Conservation (phyloP, 331 rosid genomes). For the Phaseolus coccineus region DNA sequence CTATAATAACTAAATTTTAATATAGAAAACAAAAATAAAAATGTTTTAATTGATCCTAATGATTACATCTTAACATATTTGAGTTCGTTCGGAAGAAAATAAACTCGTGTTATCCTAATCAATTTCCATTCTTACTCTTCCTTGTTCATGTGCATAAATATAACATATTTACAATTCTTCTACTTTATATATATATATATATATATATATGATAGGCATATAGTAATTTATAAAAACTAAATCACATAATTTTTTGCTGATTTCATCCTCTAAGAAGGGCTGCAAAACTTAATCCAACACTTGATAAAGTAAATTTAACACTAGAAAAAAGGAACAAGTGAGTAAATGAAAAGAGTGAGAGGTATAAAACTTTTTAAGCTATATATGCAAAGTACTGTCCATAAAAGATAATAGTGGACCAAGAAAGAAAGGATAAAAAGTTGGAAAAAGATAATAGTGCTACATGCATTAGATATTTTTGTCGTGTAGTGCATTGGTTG, state of each 20-base stretch:
- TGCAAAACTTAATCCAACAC: neutral
- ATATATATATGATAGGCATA: neutral
- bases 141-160: neutral
- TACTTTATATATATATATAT: neutral
- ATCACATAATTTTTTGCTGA: neutral
- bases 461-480: neutral
- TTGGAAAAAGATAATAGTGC: neutral
- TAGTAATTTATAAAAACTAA: neutral
- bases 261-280: constrained; percentile 26
- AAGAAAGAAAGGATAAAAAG: constrained; percentile 1
- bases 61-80: no score
- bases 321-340: no score
- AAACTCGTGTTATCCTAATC: neutral
- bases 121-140: neutral
- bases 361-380: neutral
- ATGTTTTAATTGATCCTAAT: no score
- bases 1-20: neutral
- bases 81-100: neutral
- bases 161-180: neutral
- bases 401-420: neutral
- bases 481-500: constrained; percentile 3
- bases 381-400: neutral
- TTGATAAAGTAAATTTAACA: constrained; percentile 12
- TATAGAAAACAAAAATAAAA: constrained; percentile 1
- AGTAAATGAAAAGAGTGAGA: no score